These are phyloP conservation scores for Inosperma sp. DNA, from an alignment of 768 basidiomycete species.

Conservation along the genomic window DNA sequence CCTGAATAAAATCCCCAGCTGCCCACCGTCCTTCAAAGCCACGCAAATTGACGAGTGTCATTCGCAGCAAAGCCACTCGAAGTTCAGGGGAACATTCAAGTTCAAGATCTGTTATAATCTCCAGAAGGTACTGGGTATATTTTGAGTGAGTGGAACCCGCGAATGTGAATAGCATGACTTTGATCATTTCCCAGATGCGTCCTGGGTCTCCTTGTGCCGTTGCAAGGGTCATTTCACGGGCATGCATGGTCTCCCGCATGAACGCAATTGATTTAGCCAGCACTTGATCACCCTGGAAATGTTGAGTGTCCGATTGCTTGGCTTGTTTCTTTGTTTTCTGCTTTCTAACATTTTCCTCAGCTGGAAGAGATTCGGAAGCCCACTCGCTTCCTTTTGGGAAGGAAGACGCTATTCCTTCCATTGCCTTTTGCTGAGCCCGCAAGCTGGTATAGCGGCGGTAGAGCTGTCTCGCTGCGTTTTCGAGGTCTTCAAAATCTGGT, in stretches of 20 bases:
- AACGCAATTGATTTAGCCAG: conserved; percentile 24
- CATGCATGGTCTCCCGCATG: conserved; percentile 22
- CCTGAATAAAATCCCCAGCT: conserved; percentile 31
- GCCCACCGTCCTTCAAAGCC: conserved; percentile 23
- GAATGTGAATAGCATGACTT: conserved; percentile 32
- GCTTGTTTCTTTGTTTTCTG: neutral
- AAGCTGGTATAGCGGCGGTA: conserved; percentile 9
- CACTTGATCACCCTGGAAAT: conserved; percentile 19
- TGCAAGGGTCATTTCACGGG: conserved; percentile 25
- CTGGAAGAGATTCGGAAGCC: neutral
- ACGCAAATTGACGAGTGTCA: conserved; percentile 27
- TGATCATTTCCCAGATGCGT: conserved; percentile 29
- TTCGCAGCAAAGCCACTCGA: conserved; percentile 19
- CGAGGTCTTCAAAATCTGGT: conserved; percentile 21
- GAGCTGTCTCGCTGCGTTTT: conserved; percentile 12
- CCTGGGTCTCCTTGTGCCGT: conserved; percentile 32
- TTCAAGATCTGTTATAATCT: conserved; percentile 28
- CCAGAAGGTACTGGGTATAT: conserved; percentile 31
- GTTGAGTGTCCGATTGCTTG: neutral
- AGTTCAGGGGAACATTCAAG: conserved; percentile 24
- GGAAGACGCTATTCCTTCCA: neutral
- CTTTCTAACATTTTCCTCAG: neutral
- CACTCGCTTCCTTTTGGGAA: neutral
- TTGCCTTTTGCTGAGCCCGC: neutral
- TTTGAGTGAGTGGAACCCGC: conserved; percentile 30